Evolutionary conservation across 2,329 filamentous ascomycete genomes (phyloP).

Genomic region (Coniochaeta pulveracea): DNA sequence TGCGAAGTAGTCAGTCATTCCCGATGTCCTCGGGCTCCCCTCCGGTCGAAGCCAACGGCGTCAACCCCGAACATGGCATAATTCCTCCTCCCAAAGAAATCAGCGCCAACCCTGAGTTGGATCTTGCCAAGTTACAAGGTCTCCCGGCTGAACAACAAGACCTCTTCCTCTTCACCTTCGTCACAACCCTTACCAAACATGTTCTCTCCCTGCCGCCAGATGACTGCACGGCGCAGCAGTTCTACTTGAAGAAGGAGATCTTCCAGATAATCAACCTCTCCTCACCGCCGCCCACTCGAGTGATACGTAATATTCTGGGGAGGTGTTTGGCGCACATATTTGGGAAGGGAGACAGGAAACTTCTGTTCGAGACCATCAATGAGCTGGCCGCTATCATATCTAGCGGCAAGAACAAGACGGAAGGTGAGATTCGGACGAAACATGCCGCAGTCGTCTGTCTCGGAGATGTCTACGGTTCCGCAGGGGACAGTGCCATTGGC

Average conservation of each 20-base stretch:
- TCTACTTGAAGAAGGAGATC: conserved; percentile 85
- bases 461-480: conserved; percentile 81
- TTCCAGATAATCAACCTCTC: conserved; percentile 82
- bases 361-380: conserved; percentile 90
- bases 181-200: conserved; percentile 71
- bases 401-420: conserved; percentile 60
- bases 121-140: conserved; percentile 77
- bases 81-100: conserved; percentile 10
- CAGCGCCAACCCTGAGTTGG: conserved; percentile 61
- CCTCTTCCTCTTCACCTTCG: conserved; percentile 82
- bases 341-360: conserved; percentile 73
- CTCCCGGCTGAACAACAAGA: conserved; percentile 93
- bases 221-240: conserved; percentile 78
- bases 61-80: conserved; percentile 20
- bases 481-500: conserved; percentile 84
- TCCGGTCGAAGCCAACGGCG: conserved; percentile 18
- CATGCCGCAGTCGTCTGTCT: conserved; percentile 82
- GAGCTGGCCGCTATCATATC: conserved; percentile 67
- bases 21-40: conserved; percentile 6
- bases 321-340: conserved; percentile 77
- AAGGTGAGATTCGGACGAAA: conserved; percentile 67
- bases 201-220: conserved; percentile 64
- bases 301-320: conserved; percentile 82
- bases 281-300: conserved; percentile 72
- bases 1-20: neutral